Evolutionary conservation across 495 filamentous ascomycete species (phyloP), one percentile per base, ranked within the genome.

Genomic region (Polyplosphaeria fusca): DNA sequence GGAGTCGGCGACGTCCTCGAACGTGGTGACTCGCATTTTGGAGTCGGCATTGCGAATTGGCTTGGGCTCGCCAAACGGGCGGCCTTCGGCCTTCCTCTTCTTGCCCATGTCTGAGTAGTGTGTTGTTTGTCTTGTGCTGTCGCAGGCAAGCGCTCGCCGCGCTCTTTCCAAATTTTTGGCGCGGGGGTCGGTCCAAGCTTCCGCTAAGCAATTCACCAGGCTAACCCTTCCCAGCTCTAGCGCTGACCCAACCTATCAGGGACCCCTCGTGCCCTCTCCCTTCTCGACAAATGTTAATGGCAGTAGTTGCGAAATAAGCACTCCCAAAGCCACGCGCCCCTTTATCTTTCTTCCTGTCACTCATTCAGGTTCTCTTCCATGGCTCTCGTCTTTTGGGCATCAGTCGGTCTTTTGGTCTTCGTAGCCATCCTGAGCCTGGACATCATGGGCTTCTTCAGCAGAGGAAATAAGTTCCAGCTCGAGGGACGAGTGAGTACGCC

Each of bases 1-100:
- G 1, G 89, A 92, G 66, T 94, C 85, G 64, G 91, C 89, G 60
- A 96, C 85, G 66, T 92, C 86, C 68, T 87, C 82, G 73, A 86
- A 91, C n/a, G 83, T 80, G 47, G 76, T 77, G 61, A 89, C 78
- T 19, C 81, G 68, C 5, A 70, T 43, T 48, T 45, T 72, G 74
- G 41, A 86, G 70, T 58, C 80, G 79, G 53, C 76, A 14, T 45
- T 38, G 14, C 43, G 77, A 39, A 81, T 77, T 13, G 74, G 74
- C 24, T 74, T 58, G 7, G 79, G 57, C n/a, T 73, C 69, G 55
- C 43, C 30, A 60, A 51, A 61, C 5, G 22, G 49, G 45, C 60
- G 7, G 67, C 78, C 71, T 38, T 82, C 75, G 1, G 80, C 82
- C 73, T 92, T 93, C 76, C 88, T 83, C 66, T 92, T 93, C 66